Conservation (phyloP, 2,329 filamentous ascomycete genomes). For the Zasmidium citrigriseum region DNA sequence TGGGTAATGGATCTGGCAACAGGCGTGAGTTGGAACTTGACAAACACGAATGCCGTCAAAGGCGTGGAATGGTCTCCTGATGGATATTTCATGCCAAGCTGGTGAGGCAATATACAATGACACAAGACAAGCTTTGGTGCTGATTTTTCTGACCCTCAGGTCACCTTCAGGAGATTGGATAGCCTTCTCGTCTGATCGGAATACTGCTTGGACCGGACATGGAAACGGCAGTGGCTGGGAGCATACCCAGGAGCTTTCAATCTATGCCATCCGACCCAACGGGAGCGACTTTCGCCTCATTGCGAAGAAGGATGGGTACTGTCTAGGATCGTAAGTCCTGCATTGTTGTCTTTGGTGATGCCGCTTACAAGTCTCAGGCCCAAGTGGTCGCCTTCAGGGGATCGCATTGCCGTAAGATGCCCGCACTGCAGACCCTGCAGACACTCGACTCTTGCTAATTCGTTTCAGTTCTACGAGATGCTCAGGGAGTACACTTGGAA, state of each 20-base stretch:
- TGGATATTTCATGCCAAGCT: not conserved
- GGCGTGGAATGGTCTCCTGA: conserved; percentile 4
- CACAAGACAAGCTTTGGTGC: not conserved
- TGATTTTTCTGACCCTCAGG: not conserved
- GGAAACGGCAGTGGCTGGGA: conserved; percentile 16
- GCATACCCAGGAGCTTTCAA: conserved; percentile 15
- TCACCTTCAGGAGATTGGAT: conserved; percentile 15
- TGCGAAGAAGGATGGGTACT: conserved; percentile 7
- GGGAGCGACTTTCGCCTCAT: conserved; percentile 15
- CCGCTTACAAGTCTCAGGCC: not conserved
- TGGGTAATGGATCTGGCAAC: conserved; percentile 14
- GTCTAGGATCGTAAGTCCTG: conserved; percentile 8
- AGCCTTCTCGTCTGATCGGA: conserved; percentile 17
- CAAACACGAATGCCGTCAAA: conserved; percentile 6
- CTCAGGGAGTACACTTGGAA: conserved; percentile 13
- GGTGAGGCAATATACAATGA: not conserved
- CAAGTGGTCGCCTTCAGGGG: conserved; percentile 13
- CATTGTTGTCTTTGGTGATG: no score
- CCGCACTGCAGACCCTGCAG: not conserved
- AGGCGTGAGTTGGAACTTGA: conserved; percentile 6
- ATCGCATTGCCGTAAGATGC: conserved; percentile 6
- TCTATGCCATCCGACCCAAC: conserved; percentile 17
- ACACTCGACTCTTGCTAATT: not conserved
- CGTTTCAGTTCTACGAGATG: conserved; percentile 13
- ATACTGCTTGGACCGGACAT: conserved; percentile 55